Evolutionary conservation across 2,329 filamentous ascomycete genomes (phyloP), one percentile per base, ranked within the genome.

Genomic region (Pseudocercospora pini-densiflorae): DNA sequence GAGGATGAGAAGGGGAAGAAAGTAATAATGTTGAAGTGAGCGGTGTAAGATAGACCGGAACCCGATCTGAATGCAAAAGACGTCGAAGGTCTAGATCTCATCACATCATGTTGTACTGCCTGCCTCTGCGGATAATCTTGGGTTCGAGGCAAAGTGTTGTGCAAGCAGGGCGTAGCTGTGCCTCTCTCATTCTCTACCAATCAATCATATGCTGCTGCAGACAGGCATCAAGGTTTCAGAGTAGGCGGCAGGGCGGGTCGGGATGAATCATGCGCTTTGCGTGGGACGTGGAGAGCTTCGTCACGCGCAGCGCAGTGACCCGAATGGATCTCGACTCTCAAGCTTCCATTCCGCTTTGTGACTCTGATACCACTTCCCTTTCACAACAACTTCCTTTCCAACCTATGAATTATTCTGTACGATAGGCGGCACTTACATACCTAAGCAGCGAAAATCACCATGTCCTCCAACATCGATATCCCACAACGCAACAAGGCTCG

Each of bases 381-480:
- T n/a, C n/a, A n/a, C n/a, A n/a, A n/a, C n/a, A 5, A 40, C 36
- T 16, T 40, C 36, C 36, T 40, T 40, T 40, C 14, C 36, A 1
- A 16, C 40, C 40, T 43, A 19, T n/a, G 40, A 43, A 1, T n/a
- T 43, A 43, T 19, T 19, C 14, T 43, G 40, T 43, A 43, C 40
- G 40, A n/a, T 43, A 43, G 40, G 5, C 24, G 6, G 40, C 16
- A 27, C 45, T 23, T 51, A 19, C 53, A 55, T 58, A 55, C 21
- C 49, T 62, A 57, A 9, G 21, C 21, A 43, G 23, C 24, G 12
- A 8, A 36, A 24, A 31, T 19, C 23, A 79, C 69, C 71, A 88
- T 90, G 88, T 89, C 88, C 67, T 89, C 89, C 66, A 90, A 88
- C 67, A 92, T 92, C 80, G 83, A 86, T 70, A 92, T 93, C 72